phyloP scores from a whole-genome alignment of 2,329 filamentous ascomycete genomes.

The Xylaria multiplex region DNA sequence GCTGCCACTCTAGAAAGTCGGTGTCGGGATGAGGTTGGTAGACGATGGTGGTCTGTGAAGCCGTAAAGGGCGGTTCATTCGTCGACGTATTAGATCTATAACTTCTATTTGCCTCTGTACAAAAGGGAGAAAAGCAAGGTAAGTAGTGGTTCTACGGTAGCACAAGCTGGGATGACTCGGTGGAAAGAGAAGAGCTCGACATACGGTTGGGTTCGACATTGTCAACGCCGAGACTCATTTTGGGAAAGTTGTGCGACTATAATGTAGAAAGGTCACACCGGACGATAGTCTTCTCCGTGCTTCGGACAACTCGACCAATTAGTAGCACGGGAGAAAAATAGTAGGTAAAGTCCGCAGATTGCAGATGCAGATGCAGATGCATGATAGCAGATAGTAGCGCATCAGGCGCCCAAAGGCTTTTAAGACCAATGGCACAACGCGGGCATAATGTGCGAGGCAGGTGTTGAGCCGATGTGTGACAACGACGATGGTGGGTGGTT shows the following conservation, averaged over 20 bases:
- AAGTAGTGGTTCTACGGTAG: conserved; percentile 15
- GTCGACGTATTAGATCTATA: conserved; percentile 36
- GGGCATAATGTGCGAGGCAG: conserved; percentile 41
- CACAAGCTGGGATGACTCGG: background rate
- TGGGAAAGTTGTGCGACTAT: conserved; percentile 27
- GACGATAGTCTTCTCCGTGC: conserved; percentile 27
- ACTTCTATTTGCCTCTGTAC: conserved; percentile 39
- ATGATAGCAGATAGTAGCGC: conserved; percentile 28
- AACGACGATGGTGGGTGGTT: conserved; percentile 35
- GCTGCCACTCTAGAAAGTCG: conserved; percentile 32
- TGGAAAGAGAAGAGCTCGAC: conserved; percentile 20
- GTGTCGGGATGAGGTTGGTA: conserved; percentile 39
- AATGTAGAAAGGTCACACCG: background rate
- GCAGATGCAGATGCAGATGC: conserved; percentile 35
- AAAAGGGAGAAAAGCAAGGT: conserved; percentile 16
- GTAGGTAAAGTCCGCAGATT: conserved; percentile 30
- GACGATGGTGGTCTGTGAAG: conserved; percentile 46
- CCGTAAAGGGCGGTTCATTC: conserved; percentile 40
- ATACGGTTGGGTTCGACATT: conserved; percentile 36
- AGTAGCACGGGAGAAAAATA: conserved; percentile 7
- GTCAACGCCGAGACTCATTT: conserved; percentile 37
- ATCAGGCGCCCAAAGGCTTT: conserved; percentile 34
- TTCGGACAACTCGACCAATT: conserved; percentile 31
- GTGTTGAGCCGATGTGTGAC: conserved; percentile 29
- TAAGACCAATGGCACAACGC: conserved; percentile 39